Evolutionary conservation across 768 basidiomycete genomes (phyloP), one percentile per base, ranked within the genome.

Genomic region (Mrakia frigida): DNA sequence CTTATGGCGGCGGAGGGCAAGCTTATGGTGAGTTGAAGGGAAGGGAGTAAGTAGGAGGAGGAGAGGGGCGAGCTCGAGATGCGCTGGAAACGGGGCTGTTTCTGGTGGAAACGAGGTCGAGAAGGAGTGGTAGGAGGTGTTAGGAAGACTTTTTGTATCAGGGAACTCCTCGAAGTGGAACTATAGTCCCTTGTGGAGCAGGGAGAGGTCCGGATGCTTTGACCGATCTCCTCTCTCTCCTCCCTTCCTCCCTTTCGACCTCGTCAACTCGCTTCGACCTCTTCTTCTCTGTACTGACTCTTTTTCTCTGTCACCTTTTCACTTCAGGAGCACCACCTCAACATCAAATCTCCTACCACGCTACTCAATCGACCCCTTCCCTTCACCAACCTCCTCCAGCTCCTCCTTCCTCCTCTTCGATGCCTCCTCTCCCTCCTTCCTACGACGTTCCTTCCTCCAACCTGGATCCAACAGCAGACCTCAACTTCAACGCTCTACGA

Each of bases 401-500:
- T n/a, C 46, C 61, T 33, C 61, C 31, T 63, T 37, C 61, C 21
- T 37, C 31, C 18, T 63, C 61, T 2, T 23, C 65, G 11, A 23
- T 37, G 35, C 65, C 65, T n/a, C 65, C 35, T n/a, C 37, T 68
- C 13, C 65, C 65, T 25, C 65, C 65, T 6, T 68, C 65, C 35
- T 68, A 68, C 65, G 65, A 35, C 35, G 65, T 25, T 18, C 37
- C 39, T 23, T 65, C 63, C 28, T 31, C 63, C 63, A 33, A 31
- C 65, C 65, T 41, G 43, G 65, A 68, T 37, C 65, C 23, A 25
- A 43, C 65, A 41, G 65, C 65, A 68, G 65, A 74, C 14, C 73
- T 78, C 43, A 69, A 69, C 60, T 88, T 91, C 82, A 86, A 86
- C 63, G 83, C 86, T 59, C 84, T 92, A 82, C 86, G 83, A 70